These are phyloP conservation scores for Marasmius sp. DNA, from an alignment of 1,284 basidiomycete species.

Conservation along the genomic window DNA sequence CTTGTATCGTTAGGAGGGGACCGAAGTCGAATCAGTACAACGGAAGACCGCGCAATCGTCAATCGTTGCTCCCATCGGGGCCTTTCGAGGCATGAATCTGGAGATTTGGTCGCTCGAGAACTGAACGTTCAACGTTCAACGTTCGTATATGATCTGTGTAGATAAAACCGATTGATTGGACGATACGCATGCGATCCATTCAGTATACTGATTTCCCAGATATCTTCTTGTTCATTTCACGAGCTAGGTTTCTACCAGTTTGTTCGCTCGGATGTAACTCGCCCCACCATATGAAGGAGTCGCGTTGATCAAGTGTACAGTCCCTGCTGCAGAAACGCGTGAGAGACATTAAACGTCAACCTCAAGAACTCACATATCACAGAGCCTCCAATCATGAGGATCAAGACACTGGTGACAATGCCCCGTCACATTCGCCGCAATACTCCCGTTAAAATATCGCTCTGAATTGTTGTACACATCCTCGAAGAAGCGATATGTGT, in stretches of 20 bases:
- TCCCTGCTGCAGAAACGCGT: conserved; percentile 8
- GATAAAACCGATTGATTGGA: background rate
- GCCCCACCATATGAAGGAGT: conserved; percentile 24
- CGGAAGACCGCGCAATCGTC: too few relatives aligned
- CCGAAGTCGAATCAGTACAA: too few relatives aligned
- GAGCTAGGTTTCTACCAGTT: conserved; percentile 20
- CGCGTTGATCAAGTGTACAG: conserved; percentile 18
- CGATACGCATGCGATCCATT: background rate
- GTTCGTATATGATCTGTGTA: too few relatives aligned
- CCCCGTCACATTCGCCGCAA: conserved; percentile 19
- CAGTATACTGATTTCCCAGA: conserved; percentile 14
- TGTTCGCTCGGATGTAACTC: conserved; percentile 25
- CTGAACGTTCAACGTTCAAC: too few relatives aligned
- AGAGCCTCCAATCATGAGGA: conserved; percentile 16
- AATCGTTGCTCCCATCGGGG: too few relatives aligned
- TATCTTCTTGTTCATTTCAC: conserved; percentile 18
- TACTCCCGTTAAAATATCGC: conserved; percentile 21
- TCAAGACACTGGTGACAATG: conserved; percentile 22
- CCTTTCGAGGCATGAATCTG: too few relatives aligned
- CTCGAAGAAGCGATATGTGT: conserved; percentile 20
- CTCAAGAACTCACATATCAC: conserved; percentile 16
- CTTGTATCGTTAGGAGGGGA: too few relatives aligned
- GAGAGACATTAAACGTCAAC: background rate
- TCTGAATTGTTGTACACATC: conserved; percentile 19
- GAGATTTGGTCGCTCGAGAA: too few relatives aligned